Evolutionary conservation across 352 stramenopile genomes (phyloP), one percentile per base, ranked within the genome.

Genomic region (Pythium folliculosum): DNA sequence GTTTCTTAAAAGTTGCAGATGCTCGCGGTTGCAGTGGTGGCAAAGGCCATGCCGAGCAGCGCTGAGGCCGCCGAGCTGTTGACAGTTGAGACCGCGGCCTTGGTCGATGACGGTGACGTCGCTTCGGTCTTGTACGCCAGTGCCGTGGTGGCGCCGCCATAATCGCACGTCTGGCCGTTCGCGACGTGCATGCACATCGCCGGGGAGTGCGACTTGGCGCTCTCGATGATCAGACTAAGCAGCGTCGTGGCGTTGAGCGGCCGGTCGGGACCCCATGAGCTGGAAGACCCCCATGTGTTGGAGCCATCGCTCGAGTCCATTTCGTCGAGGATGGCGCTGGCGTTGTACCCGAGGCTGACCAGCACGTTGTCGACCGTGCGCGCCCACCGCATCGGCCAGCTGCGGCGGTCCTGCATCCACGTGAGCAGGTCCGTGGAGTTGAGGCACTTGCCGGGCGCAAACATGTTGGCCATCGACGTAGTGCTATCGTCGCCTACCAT

Each of bases 361-460:
- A 70, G 54, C 3, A 76, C 16, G 4, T 71, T 63, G 35, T 81
- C 75, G 0, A 68, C 21, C 12, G 62, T 27, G 27, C 49, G 55
- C 0, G 77, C 13, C 4, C 27, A 56, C 10, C 67, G 77, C 75
- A 84, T 73, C 6, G 69, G 57, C 22, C 80, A 19, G 43, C 71
- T 73, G 16, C 62, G 40, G 0, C 47, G 44, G 13, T 66, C 61
- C 0, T 58, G 63, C 22, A 70, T 45, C 55, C 73, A 88, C 16
- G 65, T 43, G 21, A 81, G 12, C 10, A 83, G n/a, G 13, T 63
- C 38, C 12, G 66, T 44, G 13, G 63, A 68, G 8, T 52, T 54
- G 37, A 88, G 52, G 25, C 74, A 88, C 50, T 80, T 82, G 65
- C 60, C 75, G 0, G 47, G 43, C 0, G 77, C 58, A 44, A 90